Evolutionary conservation across 192 early-diverging fungal species (phyloP).

Genomic region (Lunasporangiospora selenospora): DNA sequence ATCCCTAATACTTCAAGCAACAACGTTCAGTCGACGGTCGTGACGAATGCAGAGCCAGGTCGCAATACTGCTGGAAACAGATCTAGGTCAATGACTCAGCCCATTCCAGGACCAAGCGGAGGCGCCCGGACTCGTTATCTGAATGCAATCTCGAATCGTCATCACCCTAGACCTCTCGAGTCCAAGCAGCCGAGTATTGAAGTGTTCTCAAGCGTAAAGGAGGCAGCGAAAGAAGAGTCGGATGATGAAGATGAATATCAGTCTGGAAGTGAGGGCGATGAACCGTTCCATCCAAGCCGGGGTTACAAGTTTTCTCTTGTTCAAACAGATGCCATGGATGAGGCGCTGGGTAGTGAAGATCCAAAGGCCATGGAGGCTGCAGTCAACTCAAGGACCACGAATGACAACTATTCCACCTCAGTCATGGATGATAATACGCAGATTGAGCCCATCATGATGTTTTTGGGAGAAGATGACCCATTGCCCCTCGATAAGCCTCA

Average conservation of each 20-base stretch:
- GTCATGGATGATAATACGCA: constrained; percentile 36
- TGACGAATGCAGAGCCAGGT: constrained; percentile 3
- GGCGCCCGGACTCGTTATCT: constrained; percentile 22
- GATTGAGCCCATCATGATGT: constrained; percentile 44
- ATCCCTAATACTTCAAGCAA: constrained; percentile 9
- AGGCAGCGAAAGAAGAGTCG: constrained; percentile 60
- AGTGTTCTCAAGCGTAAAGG: constrained; percentile 60
- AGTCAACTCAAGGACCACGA: background rate
- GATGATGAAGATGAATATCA: constrained; percentile 68
- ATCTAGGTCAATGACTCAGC: constrained; percentile 26
- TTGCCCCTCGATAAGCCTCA: too few relatives aligned
- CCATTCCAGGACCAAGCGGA: constrained; percentile 22
- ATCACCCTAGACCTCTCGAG: constrained; percentile 10
- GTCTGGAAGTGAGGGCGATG: constrained; percentile 47
- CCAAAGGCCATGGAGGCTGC: constrained; percentile 15
- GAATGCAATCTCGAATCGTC: constrained; percentile 17
- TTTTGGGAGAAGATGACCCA: constrained; percentile 44
- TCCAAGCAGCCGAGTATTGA: constrained; percentile 53
- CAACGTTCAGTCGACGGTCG: too few relatives aligned
- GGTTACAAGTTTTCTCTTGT: constrained; percentile 58
- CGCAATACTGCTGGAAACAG: constrained; percentile 13
- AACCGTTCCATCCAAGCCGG: constrained; percentile 37
- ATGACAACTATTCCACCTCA: background rate
- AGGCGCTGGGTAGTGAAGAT: constrained; percentile 49
- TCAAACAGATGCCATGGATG: constrained; percentile 63